Conservation (phyloP, 1,284 basidiomycete genomes). For the Golubevia pallescens region DNA sequence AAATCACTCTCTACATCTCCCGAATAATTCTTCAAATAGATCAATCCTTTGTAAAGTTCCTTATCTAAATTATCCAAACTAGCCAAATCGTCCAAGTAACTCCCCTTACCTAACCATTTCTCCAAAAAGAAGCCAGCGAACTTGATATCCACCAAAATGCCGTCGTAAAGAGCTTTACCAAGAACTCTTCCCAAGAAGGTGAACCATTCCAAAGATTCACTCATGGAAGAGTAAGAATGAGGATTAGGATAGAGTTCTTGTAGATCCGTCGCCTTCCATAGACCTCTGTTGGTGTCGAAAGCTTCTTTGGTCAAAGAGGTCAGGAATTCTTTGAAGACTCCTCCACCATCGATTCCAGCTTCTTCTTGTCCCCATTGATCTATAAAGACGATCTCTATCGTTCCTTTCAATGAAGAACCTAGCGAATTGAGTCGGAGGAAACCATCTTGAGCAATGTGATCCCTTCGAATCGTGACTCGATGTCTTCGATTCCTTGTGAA, state of each 20-base stretch:
- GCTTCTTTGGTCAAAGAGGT: conserved; percentile 86
- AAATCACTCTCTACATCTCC: conserved; percentile 83
- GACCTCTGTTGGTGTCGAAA: conserved; percentile 89
- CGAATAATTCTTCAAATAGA: conserved; percentile 89
- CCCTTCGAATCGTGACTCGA: conserved; percentile 46
- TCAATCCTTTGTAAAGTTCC: conserved; percentile 87
- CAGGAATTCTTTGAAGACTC: conserved; percentile 97
- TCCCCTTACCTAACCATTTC: conserved; percentile 70
- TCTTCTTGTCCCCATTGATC: conserved; percentile 64
- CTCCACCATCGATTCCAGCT: conserved; percentile 92
- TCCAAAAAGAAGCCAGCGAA: conserved; percentile 95
- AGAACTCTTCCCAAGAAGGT: conserved; percentile 89
- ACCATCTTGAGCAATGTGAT: conserved; percentile 50
- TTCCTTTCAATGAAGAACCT: conserved; percentile 45
- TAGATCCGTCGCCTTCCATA: conserved; percentile 88
- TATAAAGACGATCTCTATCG: conserved; percentile 53
- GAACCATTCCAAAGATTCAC: conserved; percentile 75
- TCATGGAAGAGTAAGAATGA: conserved; percentile 64
- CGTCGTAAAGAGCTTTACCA: conserved; percentile 95
- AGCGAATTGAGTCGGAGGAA: conserved; percentile 45
- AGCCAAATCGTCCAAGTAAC: conserved; percentile 46
- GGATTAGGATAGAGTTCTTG: conserved; percentile 96
- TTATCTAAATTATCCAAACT: conserved; percentile 45
- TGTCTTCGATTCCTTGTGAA: conserved; percentile 22
- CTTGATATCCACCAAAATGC: conserved; percentile 92